Evolutionary conservation across 2,329 filamentous ascomycete species (phyloP), one percentile per base, ranked within the genome.

Genomic region (Colletotrichum costaricense): DNA sequence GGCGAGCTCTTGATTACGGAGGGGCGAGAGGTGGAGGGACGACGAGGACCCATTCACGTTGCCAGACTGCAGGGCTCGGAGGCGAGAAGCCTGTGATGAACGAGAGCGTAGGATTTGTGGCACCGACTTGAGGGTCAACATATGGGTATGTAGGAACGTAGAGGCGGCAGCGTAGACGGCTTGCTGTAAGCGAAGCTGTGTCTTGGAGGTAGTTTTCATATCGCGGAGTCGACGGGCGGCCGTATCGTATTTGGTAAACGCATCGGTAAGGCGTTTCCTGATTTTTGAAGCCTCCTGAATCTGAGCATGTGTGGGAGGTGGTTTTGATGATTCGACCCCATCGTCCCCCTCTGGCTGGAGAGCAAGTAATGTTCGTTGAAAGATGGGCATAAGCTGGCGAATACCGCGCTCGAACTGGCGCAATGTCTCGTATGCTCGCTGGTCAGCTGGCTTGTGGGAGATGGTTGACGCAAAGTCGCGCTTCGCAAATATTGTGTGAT

Each of bases 331-430:
- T 56, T 76, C 69, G 5, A 66, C 22, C 1, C 69, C 76, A 24
- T 85, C 83, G 58, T 84, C 82, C 6, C 81, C 81, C 81, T 83
- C 84, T 2, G 88, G 83, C 69, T 98, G 95, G 4, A 98, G 83
- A 2, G 91, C 88, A 6, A 91, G 78, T 2, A 98, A 86, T 0
- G 95, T 86, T 73, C 92, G 93, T 78, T 98, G 95, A 76, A 98
- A 98, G 7, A 92, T 91, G 0, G 95, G 95, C 71, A 98, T 86
- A 55, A 98, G 87, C 67, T 94, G 86, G 42, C 92, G 90, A 76
- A 98, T 98, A 52, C 95, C 95, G 71, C 93, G 89, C 83, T 98
- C 94, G 76, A 98, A 98, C 79, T 98, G 94, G 0, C 92, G 86
- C 2, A 98, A 86, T 14, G 95, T 97, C 78, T 91, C 93, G 81